phyloP scores from a whole-genome alignment of 1,284 basidiomycete species.

The Cutaneotrichosporon cyanovorans region DNA sequence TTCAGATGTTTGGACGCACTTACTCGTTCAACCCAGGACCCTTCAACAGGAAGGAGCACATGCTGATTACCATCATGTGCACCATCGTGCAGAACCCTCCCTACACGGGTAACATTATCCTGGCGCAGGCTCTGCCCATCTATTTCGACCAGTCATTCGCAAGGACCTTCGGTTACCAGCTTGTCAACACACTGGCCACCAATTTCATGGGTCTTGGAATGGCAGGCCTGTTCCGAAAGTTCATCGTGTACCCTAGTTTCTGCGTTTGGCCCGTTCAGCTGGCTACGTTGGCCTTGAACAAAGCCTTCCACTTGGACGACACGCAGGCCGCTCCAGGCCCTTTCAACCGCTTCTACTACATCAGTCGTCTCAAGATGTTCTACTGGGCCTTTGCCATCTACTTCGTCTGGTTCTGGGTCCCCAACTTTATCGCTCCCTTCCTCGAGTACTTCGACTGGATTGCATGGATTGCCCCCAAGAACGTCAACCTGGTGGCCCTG shows the following conservation, averaged over 20 bases:
- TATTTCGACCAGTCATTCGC: constrained; percentile 40
- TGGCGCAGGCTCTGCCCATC: constrained; percentile 27
- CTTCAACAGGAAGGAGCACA: constrained; percentile 44
- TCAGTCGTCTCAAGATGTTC: constrained; percentile 28
- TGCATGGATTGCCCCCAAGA: constrained; percentile 53
- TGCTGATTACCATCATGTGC: constrained; percentile 30
- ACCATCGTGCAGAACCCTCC: constrained; percentile 32
- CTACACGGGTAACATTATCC: constrained; percentile 36
- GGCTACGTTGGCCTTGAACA: constrained; percentile 44
- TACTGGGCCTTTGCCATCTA: not conserved
- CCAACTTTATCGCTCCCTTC: constrained; percentile 44
- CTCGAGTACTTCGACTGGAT: constrained; percentile 56
- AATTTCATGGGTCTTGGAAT: constrained; percentile 49
- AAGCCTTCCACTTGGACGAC: constrained; percentile 31
- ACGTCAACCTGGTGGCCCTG: constrained; percentile 20
- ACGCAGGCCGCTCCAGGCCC: constrained; percentile 34
- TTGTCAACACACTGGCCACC: constrained; percentile 39
- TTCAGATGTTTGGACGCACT: constrained; percentile 15
- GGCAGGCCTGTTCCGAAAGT: constrained; percentile 46
- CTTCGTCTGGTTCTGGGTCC: constrained; percentile 42
- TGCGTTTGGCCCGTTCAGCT: constrained; percentile 46
- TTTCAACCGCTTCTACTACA: constrained; percentile 28
- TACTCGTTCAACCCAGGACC: constrained; percentile 45
- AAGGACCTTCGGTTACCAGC: constrained; percentile 44
- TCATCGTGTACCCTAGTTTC: constrained; percentile 45